Conservation (phyloP, 106 monocot species). For the Apostasia ramifera region DNA sequence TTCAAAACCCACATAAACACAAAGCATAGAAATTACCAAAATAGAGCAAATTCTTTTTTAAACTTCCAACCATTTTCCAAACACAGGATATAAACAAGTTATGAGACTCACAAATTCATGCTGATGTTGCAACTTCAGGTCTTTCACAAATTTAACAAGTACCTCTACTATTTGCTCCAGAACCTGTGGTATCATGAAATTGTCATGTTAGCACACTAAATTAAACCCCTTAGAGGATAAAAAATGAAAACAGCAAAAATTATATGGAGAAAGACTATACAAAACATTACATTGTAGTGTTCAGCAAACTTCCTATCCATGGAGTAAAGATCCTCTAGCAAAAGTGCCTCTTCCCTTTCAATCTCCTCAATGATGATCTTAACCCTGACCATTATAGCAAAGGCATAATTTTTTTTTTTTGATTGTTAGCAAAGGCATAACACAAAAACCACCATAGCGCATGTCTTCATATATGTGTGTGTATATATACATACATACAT, state of each 20-base stretch:
- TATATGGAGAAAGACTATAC: background rate
- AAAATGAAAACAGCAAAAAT: background rate
- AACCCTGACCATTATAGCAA: conserved; percentile 40
- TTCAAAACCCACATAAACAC: background rate
- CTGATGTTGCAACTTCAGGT: conserved; percentile 91
- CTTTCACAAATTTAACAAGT: conserved; percentile 89
- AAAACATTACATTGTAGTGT: conserved; percentile 69
- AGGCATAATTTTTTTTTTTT: too few species aligned
- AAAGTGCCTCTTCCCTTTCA: conserved; percentile 77
- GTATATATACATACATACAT: too few species aligned
- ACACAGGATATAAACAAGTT: conserved; percentile 12
- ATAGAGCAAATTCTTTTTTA: conserved; percentile 1
- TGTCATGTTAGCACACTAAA: background rate
- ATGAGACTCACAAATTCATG: conserved; percentile 80
- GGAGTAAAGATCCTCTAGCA: conserved; percentile 87
- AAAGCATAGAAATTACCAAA: background rate
- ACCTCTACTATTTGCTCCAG: conserved; percentile 91
- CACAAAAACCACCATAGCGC: too few species aligned
- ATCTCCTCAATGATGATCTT: conserved; percentile 93
- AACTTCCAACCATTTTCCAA: background rate
- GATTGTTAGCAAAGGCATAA: too few species aligned
- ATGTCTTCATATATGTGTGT: too few species aligned
- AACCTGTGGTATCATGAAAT: conserved; percentile 38
- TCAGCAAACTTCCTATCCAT: conserved; percentile 98
- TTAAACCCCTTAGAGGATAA: background rate